These are phyloP conservation scores for Fusarium euwallaceae DNA, from an alignment of 2,329 filamentous ascomycete genomes.

Conservation along the genomic window DNA sequence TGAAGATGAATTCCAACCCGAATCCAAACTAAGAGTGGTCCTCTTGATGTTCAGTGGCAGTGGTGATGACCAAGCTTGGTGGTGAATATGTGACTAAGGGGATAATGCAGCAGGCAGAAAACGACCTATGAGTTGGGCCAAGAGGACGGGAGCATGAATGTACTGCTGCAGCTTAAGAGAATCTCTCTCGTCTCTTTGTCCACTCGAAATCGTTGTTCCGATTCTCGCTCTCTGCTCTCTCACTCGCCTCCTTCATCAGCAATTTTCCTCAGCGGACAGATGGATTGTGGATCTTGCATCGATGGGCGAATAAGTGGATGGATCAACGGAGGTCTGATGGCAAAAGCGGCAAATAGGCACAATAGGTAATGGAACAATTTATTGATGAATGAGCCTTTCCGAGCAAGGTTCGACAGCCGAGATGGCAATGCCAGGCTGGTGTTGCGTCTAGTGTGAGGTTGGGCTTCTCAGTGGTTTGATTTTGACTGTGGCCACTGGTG, in stretches of 20 bases:
- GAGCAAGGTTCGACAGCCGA: constrained; percentile 12
- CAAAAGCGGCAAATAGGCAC: constrained; percentile 7
- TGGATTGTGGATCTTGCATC: constrained; percentile 29
- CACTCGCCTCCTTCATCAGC: constrained; percentile 25
- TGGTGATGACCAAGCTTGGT: constrained; percentile 4
- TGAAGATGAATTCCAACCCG: neutral
- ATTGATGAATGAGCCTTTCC: neutral
- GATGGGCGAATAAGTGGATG: constrained; percentile 6
- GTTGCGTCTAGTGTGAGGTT: constrained; percentile 25
- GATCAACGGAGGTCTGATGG: constrained; percentile 15
- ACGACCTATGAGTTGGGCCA: neutral
- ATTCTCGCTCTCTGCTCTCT: constrained; percentile 8
- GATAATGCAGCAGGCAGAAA: constrained; percentile 7
- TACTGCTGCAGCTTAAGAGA: constrained; percentile 6
- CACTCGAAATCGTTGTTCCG: constrained; percentile 20
- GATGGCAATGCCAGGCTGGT: constrained; percentile 31
- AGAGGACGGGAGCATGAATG: constrained; percentile 7
- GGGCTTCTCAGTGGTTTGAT: constrained; percentile 36
- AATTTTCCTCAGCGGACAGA: constrained; percentile 23
- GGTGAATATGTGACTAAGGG: constrained; percentile 8
- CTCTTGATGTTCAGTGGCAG: neutral
- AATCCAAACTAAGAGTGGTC: neutral
- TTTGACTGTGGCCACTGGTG: constrained; percentile 36
- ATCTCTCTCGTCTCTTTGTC: neutral
- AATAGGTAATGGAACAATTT: neutral